Evolutionary conservation across 176 grass and related monocot genomes (phyloP).

Genomic region (Carex cristatella): DNA sequence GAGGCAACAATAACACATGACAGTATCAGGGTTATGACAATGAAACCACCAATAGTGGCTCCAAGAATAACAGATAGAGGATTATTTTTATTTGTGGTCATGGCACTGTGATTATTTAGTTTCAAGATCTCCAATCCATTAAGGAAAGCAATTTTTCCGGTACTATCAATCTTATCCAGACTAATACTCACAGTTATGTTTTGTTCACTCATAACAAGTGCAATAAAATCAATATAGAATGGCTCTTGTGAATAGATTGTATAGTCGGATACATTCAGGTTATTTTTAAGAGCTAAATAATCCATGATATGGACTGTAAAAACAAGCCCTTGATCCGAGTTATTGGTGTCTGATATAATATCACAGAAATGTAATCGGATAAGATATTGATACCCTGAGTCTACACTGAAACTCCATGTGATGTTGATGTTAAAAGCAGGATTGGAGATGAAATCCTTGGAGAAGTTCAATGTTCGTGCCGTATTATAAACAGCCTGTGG

Average conservation of each 20-base stretch:
- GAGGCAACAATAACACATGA: slow-evolving; percentile 3
- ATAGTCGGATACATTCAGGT: neutral
- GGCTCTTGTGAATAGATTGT: neutral
- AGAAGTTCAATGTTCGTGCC: slow-evolving; percentile 1
- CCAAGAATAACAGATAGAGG: slow-evolving; percentile 4
- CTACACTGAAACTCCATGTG: slow-evolving; percentile 28
- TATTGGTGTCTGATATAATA: neutral
- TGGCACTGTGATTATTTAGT: slow-evolving; percentile 3
- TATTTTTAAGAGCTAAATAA: neutral
- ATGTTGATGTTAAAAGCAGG: slow-evolving; percentile 27
- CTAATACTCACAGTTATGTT: slow-evolving; percentile 34
- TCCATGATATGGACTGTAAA: slow-evolving; percentile 35
- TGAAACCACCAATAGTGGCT: slow-evolving; percentile 22
- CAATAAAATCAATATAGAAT: slow-evolving; percentile 22
- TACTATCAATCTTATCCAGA: neutral
- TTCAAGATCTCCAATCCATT: slow-evolving; percentile 86
- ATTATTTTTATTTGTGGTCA: neutral
- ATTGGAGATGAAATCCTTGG: neutral
- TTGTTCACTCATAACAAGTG: neutral
- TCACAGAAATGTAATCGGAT: slow-evolving; percentile 48
- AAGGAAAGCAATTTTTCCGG: slow-evolving; percentile 21
- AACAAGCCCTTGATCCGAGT: neutral
- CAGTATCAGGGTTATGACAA: neutral
- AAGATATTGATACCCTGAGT: slow-evolving; percentile 19
- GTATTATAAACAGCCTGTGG: slow-evolving; percentile 22